phyloP scores from a whole-genome alignment of 495 filamentous ascomycete genomes.

The Penicillium canescens region DNA sequence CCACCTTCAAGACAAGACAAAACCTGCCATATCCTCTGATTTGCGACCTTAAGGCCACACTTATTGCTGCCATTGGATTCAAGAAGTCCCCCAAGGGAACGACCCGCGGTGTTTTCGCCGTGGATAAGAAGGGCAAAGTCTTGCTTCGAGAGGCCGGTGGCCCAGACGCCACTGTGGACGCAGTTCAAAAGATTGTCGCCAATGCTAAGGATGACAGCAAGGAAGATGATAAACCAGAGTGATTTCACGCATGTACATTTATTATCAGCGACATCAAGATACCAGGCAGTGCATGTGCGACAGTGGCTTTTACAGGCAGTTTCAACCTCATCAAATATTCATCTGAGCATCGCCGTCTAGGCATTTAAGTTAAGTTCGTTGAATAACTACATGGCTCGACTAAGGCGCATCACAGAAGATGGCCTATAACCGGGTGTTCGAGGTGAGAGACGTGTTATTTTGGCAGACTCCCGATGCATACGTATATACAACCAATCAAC shows the following conservation, averaged over 20 bases:
- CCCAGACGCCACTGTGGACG: constrained; percentile 51
- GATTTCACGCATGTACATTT: background rate
- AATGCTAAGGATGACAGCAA: background rate
- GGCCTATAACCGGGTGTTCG: too few species aligned
- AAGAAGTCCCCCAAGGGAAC: constrained; percentile 79
- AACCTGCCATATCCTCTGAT: constrained; percentile 85
- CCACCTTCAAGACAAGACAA: constrained; percentile 85
- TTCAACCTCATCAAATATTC: too few species aligned
- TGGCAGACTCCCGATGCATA: too few species aligned
- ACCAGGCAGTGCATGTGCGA: constrained; percentile 1
- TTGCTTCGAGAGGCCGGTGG: constrained; percentile 43
- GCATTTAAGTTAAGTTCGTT: too few species aligned
- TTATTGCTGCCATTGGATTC: constrained; percentile 74
- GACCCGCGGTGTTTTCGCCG: constrained; percentile 78
- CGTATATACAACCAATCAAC: too few species aligned
- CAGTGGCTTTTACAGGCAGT: too few species aligned
- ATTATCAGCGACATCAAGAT: constrained; percentile 5
- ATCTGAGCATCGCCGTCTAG: too few species aligned
- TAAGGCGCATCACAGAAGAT: too few species aligned
- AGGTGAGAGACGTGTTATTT: too few species aligned
- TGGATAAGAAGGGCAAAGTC: constrained; percentile 67
- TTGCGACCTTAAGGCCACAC: constrained; percentile 70
- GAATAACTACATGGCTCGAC: too few species aligned
- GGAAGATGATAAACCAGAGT: constrained; percentile 1
- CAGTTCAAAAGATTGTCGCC: constrained; percentile 38